phyloP scores from a whole-genome alignment of 2,329 filamentous ascomycete genomes.

The Domatiomyces catenatus region DNA sequence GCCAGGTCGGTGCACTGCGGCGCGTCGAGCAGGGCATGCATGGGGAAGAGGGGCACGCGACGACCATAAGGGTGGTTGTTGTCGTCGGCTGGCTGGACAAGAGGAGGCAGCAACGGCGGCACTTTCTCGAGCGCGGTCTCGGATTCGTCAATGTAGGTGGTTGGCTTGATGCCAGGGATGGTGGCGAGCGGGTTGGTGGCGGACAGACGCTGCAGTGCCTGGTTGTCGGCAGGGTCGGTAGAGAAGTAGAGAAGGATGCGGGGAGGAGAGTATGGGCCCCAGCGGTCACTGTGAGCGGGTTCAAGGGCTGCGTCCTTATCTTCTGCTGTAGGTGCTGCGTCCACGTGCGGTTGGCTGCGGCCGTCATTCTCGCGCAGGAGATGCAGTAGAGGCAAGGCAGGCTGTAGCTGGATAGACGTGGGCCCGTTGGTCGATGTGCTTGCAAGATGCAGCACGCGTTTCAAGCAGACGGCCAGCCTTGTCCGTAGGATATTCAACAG shows the following conservation, averaged over 20 bases:
- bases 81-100: neutral
- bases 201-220: conserved; percentile 1
- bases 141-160: conserved; percentile 3
- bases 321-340: neutral
- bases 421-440: neutral
- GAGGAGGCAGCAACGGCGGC: neutral
- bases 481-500: conserved; percentile 10
- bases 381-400: conserved; percentile 1
- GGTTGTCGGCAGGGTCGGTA: conserved; percentile 1
- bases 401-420: neutral
- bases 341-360: conserved; percentile 4
- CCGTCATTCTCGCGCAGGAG: conserved; percentile 2
- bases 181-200: neutral
- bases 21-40: conserved; percentile 5
- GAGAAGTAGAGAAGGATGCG: conserved; percentile 2
- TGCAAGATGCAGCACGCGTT: neutral
- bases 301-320: neutral
- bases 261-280: neutral
- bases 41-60: conserved; percentile 9
- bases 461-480: conserved; percentile 8
- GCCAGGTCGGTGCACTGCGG: neutral
- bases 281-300: neutral
- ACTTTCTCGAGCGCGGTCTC: conserved; percentile 11
- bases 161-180: neutral
- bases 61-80: conserved; percentile 4